Base-by-base conservation (phyloP, 352 stramenopile species). In the Globisporangium megalacanthum region DNA sequence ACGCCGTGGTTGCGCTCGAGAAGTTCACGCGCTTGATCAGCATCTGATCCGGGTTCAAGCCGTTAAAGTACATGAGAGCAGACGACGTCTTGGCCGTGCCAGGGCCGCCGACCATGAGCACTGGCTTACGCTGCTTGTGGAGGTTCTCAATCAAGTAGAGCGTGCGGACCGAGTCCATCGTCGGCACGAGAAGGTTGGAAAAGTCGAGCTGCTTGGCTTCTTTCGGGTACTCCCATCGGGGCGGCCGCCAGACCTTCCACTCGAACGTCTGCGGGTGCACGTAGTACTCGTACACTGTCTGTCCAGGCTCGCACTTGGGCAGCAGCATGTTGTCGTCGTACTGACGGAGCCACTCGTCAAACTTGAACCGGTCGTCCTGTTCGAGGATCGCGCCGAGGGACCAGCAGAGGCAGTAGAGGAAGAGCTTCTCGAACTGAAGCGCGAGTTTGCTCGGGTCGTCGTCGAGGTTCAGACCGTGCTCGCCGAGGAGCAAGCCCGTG, bases 21-120 rank as follows among this genome's bases (percentile, higher is more conserved):
- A 99, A 99, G 72, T 99, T 99, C 56, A 99, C 95, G 29, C 92
- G 83, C 71, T 99, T 99, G 33, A 98, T 96, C 42, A 98, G 86
- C 86, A 98, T 98, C 19, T 76, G 75, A 36, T 97, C 88, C 1
- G 92, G 88, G 57, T 98, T 97, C 29, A 99, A 73, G 36, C 94
- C 89, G 42, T 93, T 91, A 70, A 99, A 97, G 69, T 98, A 99
- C 96, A 99, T 99, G 20, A 98, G 75, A 17, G 96, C 93, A 2
- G 94, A 98, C 29, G 94, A 98, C 13, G 97, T 99, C 71, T 99
- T 99, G 10, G 96, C 97, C 42, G 96, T 99, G 54, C 97, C 97
- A 50, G 97, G 93, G 10, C 95, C 97, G 49, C 97, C 97, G 4
- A 99, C 93, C 76, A 99, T 96, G 25, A 99, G 72, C 47, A 98